Evolutionary conservation across 2,329 filamentous ascomycete species (phyloP), one percentile per base, ranked within the genome.

Genomic region (Sphaerulina musiva): DNA sequence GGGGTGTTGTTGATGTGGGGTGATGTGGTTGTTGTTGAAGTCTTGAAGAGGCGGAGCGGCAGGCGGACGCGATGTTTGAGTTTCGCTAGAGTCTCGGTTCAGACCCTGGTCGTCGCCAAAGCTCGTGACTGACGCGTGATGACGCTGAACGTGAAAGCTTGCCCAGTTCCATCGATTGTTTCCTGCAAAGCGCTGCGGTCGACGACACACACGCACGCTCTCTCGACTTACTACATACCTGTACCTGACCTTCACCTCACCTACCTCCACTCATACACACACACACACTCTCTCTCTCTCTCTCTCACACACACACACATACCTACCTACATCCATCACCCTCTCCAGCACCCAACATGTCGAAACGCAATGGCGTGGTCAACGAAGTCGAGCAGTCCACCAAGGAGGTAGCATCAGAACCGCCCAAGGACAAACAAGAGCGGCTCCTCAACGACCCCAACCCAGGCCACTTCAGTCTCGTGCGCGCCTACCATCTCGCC

Each of bases 351-450:
- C 34, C 57, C 46, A 62, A 29, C 66, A 87, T 87, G 84, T 86
- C 83, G 58, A 84, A 82, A 75, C 75, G 84, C 76, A 78, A 73
- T 57, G 75, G 74, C 68, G 74, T 74, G 53, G 69, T 76, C 58
- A 78, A 77, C 67, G 78, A 76, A 68, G 70, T 69, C 53, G 68
- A 71, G 50, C 80, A 80, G 65, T 69, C 73, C 51, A 64, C 60
- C 66, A 62, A 69, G 46, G 60, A 67, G 48, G 59, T 54, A 45
- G 64, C 68, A 42, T 70, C 70, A 61, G 73, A 74, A 59, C 69
- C 71, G 60, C 70, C 77, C 47, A 75, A 81, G 62, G 84, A 90
- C 72, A 91, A 89, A 76, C 87, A 91, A 73, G 87, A 85, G 69
- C 79, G 80, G 61, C 80, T 91, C 43, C 79, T 91, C 42, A 82